Percentiles rank a stretch among this genome's conserved stretches.
These are phyloP conservation scores for Mycena chlorophos DNA, from an alignment of 768 basidiomycete genomes.

Conservation along the genomic window DNA sequence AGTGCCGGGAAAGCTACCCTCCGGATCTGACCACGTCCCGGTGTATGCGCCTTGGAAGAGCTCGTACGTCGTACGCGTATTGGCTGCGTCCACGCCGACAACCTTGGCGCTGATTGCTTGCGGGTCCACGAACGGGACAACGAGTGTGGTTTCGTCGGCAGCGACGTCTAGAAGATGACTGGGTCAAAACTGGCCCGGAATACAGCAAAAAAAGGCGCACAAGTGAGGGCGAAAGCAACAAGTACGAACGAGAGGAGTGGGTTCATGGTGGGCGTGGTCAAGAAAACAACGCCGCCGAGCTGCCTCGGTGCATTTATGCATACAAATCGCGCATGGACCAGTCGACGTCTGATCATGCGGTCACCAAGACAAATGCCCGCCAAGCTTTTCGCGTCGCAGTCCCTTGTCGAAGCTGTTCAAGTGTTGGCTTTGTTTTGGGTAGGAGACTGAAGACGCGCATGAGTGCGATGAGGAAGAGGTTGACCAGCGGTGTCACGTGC, in stretches of 20 bases:
- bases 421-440: too few species aligned
- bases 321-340: too few species aligned
- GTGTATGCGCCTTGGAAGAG: conserved; percentile 18
- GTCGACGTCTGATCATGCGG: too few species aligned
- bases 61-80: conserved; percentile 17
- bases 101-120: conserved; percentile 17
- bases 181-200: neutral
- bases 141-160: conserved; percentile 10
- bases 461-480: too few species aligned
- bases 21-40: conserved; percentile 16
- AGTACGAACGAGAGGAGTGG: conserved; percentile 11
- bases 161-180: conserved; percentile 6
- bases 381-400: too few species aligned
- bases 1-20: conserved; percentile 20
- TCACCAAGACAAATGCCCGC: too few species aligned
- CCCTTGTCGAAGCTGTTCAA: too few species aligned
- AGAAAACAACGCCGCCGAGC: too few species aligned
- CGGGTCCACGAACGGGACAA: conserved; percentile 17
- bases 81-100: conserved; percentile 13
- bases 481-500: too few species aligned
- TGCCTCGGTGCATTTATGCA: too few species aligned
- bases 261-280: conserved; percentile 8
- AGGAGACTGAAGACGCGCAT: too few species aligned
- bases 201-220: neutral
- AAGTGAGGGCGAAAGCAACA: conserved; percentile 1